Base-by-base conservation (phyloP, 306 rosid species). In the Trifolium dubium region DNA sequence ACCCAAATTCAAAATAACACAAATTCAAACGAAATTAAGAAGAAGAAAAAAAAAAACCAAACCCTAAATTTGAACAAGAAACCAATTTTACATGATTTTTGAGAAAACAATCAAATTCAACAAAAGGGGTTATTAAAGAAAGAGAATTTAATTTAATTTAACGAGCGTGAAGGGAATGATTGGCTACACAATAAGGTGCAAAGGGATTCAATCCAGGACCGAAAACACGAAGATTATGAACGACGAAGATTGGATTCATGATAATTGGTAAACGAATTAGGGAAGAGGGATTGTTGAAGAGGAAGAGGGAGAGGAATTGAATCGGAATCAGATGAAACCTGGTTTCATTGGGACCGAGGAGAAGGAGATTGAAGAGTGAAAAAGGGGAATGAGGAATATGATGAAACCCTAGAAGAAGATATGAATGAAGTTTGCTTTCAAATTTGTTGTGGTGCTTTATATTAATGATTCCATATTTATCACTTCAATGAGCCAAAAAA, bases 151-250 rank as follows among this genome's bases (percentile, higher is more conserved):
- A 78, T 86, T 23, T 23, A 23, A 23, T 23, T 1, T 93, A 93
- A 83, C 97, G 96, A 77, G 98, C 47, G 44, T 40, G 29, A 60
- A 73, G 7, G 56, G 85, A 87, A 23, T 94, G 89, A 83, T 94
- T 73, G 67, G 98, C 92, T 4, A 94, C 15, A 85, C 97, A 91
- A 72, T 84, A 91, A 23, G 96, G 88, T 31, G 95, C 84, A 29
- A 90, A 90, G 14, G 98, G 98, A 94, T 94, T 94, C 96, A 94
- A 92, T 68, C 97, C 98, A 13, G 97, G 97, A 79, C 98, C 98
- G 12, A 89, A 86, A 23, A 86, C 97, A 46, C 98, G 97, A 82
- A 87, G 94, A 77, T 94, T 94, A 35, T 79, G 88, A 7, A 66
- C 79, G 76, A 80, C 56, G 30, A 81, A 75, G 29, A 87, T 72